Base-by-base conservation (phyloP, 139 green algal species). In the Chlamydomonas sp. region DNA sequence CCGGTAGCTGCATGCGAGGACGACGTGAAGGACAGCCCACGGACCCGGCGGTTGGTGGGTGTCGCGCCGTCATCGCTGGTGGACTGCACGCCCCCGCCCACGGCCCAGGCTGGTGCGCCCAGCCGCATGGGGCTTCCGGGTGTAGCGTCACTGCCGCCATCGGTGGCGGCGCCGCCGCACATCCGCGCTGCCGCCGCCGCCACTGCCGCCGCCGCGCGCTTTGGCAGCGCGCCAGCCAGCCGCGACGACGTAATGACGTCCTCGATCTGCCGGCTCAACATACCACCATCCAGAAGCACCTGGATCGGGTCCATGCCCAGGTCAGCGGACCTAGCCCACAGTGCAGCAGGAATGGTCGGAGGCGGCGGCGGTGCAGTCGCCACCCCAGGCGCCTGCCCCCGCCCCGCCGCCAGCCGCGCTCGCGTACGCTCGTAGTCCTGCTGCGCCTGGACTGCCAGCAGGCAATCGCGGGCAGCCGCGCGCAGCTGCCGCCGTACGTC, bases 391-490 rank as follows among this genome's bases (percentile, higher is more conserved):
- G 60, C 74, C 71, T 73, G 71, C 15, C 82, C 82, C 1, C 82
- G 82, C 71, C 73, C 83, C 73, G 83, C 83, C 75, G 63, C 63
- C 62, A 88, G 1, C 62, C 83, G 73, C 14, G 49, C 4, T 5
- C 83, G 73, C 31, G 73, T 88, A 49, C 74, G 83, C 0, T 88
- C 83, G 49, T 88, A 88, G 63, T 88, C 83, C 61, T 80, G 69
- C 63, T 88, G 83, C 15, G 83, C 83, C 62, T 88, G 83, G 57
- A 88, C 60, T 2, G 83, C 83, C 9, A 88, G 83, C n/a, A 88
- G 62, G 74, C 83, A 88, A 18, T 88, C 83, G 18, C 31, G n/a
- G 2, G 83, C 83, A 4, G 83, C 72, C 5, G 49, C 14, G 16
- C 83, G 83, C 12, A 88, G 83, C 75, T 57, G 9, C 49, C 83